Evolutionary conservation across 768 basidiomycete species (phyloP), one percentile per base, ranked within the genome.

Genomic region (Termitomyces sp.): DNA sequence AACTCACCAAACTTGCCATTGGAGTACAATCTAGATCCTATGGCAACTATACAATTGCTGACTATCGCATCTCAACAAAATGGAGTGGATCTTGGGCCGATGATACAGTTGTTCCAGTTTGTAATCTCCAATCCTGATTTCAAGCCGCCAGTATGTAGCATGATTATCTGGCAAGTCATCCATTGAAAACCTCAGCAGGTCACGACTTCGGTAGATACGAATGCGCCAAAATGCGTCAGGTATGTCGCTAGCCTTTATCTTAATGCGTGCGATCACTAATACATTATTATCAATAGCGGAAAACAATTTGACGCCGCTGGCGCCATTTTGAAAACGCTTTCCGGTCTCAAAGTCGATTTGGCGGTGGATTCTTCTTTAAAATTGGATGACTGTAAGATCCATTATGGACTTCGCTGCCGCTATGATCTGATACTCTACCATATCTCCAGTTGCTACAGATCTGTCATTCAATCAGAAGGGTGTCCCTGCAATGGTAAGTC

Each of bases 271-370:
- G 14, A 0, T 30, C 32, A 18, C 60, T 66, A 54, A 56, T 40
- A 49, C 26, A 39, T n/a, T n/a, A n/a, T n/a, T n/a, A n/a, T 53
- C 58, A 39, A 26, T 57, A 88, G 88, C 66, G 87, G 87, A 14
- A 72, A 82, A 6, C 88, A 90, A 63, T 87, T 88, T 59, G 80
- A 87, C 63, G 78, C 82, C 16, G 68, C 73, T 27, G 79, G 74
- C 8, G 86, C 87, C 30, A 87, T 90, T 58, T 72, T 91, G 55
- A 75, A 80, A n/a, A 76, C 87, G 3, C 67, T 91, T 52, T 77
- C 81, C 34, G 79, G 79, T 56, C 76, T 91, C 39, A 75, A 79
- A 65, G 82, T 88, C 50, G 77, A 86, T 58, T 69, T 91, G 22
- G 75, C 69, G 12, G 75, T 90, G 33, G 70, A 81, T n/a, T 79